These are phyloP conservation scores for Starmerella sirachaensis DNA, from an alignment of 805 yeast species.

Conservation along the genomic window DNA sequence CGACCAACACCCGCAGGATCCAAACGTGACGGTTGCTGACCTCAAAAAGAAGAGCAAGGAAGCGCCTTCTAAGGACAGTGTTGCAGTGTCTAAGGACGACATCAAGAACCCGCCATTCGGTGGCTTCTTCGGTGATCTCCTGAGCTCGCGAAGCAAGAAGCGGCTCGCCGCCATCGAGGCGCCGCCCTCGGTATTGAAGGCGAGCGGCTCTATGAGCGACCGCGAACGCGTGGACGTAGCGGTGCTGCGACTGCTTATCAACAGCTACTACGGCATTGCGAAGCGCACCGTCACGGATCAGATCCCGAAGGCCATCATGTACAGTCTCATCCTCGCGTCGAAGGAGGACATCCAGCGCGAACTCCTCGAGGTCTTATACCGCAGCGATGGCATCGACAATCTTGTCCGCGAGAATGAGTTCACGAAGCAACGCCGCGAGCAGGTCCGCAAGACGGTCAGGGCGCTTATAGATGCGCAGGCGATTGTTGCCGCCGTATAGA, in stretches of 20 bases:
- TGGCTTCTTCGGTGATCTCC: conserved; percentile 92
- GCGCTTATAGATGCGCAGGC: conserved; percentile 78
- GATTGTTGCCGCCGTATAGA: conserved; percentile 46
- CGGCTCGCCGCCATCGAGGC: conserved; percentile 90
- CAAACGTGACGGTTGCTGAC: background rate
- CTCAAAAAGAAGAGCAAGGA: conserved; percentile 12
- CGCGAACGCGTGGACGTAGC: conserved; percentile 94
- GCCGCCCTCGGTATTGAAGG: conserved; percentile 87
- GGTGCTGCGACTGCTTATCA: conserved; percentile 81
- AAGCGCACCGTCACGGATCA: conserved; percentile 86
- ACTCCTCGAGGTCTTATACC: conserved; percentile 75
- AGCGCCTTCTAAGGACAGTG: conserved; percentile 19
- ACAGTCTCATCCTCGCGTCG: conserved; percentile 67
- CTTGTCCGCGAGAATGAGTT: conserved; percentile 83
- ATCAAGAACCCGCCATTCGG: conserved; percentile 40
- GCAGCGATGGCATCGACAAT: conserved; percentile 54
- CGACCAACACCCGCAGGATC: conserved; percentile 2
- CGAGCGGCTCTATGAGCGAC: conserved; percentile 84
- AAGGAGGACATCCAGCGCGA: conserved; percentile 87
- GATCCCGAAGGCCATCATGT: conserved; percentile 90
- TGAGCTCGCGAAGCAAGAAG: conserved; percentile 83
- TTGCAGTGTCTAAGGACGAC: conserved; percentile 22
- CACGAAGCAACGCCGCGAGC: conserved; percentile 88
- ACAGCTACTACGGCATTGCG: conserved; percentile 82
- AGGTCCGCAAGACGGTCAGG: conserved; percentile 89